Percentiles rank a stretch among this genome's conserved stretches.
Conservation (phyloP, 192 early-diverging fungal genomes). For the Podila horticola region DNA sequence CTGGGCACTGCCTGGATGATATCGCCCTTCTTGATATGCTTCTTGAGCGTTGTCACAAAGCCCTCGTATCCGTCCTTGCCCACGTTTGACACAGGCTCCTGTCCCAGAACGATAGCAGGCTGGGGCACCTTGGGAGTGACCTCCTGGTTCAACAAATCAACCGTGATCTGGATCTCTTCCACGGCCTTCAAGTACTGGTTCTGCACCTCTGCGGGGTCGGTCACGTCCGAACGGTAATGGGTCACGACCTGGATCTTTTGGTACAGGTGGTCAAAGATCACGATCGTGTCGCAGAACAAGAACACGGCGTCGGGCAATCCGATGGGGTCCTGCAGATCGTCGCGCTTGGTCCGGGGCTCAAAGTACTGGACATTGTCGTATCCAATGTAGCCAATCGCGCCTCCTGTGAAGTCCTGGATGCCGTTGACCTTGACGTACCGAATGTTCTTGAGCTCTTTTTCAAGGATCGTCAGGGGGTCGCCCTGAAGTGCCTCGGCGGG, state of each 20-base stretch:
- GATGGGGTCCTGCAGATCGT: conserved; percentile 82
- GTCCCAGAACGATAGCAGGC: conserved; percentile 70
- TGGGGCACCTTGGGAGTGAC: conserved; percentile 85
- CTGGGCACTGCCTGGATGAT: conserved; percentile 99
- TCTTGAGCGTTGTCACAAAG: conserved; percentile 89
- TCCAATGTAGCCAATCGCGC: conserved; percentile 96
- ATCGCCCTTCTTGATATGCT: conserved; percentile 94
- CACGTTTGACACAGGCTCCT: conserved; percentile 85
- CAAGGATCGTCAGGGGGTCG: conserved; percentile 88
- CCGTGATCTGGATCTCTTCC: conserved; percentile 72
- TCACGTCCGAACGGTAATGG: conserved; percentile 79
- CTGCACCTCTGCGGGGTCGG: conserved; percentile 63
- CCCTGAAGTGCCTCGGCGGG: conserved; percentile 73
- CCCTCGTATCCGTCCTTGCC: conserved; percentile 90
- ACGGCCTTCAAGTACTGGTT: conserved; percentile 76
- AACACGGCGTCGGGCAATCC: conserved; percentile 94
- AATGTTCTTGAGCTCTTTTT: conserved; percentile 84
- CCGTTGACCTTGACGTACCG: conserved; percentile 84
- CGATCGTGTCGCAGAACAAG: conserved; percentile 94
- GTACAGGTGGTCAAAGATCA: conserved; percentile 96
- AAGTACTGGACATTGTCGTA: conserved; percentile 99
- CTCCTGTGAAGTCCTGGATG: conserved; percentile 90
- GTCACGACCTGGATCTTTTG: conserved; percentile 92
- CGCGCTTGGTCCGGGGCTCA: conserved; percentile 89
- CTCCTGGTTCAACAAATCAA: conserved; percentile 76